Evolutionary conservation across 257 asterid genomes (phyloP).

Genomic region (Solanum phureja): DNA sequence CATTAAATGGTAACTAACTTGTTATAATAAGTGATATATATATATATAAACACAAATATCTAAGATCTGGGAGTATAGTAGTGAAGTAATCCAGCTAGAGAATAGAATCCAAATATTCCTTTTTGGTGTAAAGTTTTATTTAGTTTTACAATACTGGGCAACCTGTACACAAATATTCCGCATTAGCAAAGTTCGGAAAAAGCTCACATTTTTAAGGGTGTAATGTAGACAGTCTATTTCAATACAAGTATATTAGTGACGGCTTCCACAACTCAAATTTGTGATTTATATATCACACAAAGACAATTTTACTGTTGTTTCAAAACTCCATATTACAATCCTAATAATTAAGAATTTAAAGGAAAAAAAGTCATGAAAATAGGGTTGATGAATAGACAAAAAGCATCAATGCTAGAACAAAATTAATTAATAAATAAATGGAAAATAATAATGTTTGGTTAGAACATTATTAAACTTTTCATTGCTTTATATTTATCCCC

Average conservation of each 20-base stretch:
- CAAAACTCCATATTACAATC: background rate
- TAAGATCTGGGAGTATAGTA: background rate
- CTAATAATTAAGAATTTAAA: background rate
- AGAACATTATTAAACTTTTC: background rate
- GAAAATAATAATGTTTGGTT: background rate
- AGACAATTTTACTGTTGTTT: background rate
- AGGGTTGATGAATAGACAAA: background rate
- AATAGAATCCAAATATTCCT: background rate
- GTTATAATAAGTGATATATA: too few relatives aligned
- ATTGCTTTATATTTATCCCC: background rate
- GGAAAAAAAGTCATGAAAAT: background rate
- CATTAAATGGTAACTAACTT: too few relatives aligned
- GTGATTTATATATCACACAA: rapidly evolving
- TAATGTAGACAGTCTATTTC: rapidly evolving
- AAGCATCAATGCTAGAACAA: background rate
- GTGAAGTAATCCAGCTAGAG: background rate
- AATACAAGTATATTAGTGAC: background rate
- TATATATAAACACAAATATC: too few relatives aligned
- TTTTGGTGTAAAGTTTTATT: background rate
- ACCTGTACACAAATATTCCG: background rate
- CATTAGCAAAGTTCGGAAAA: rapidly evolving
- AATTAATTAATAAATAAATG: background rate
- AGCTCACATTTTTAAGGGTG: rapidly evolving
- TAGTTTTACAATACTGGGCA: background rate
- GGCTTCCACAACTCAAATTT: rapidly evolving